Evolutionary conservation across 139 green algal genomes (phyloP), one percentile per base, ranked within the genome.

Genomic region (Chlamydomonas sp.): DNA sequence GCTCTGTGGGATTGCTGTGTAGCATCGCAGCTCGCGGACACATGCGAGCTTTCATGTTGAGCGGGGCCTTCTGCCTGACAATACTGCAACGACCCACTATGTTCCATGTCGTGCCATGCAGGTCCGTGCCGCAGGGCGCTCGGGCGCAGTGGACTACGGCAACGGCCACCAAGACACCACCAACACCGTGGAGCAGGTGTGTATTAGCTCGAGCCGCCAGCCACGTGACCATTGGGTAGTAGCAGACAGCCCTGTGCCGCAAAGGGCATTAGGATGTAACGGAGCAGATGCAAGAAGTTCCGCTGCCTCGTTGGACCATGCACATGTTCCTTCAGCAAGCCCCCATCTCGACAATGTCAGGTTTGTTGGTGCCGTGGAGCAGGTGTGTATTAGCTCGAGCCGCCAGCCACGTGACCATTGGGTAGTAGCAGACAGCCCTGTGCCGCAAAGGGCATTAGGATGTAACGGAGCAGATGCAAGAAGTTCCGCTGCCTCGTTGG

Each of bases 111-210:
- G 15, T 57, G n/a, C 14, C n/a, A 5, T 18, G 59, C 49, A 88
- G 7, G 92, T 97, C 5, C 86, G 88, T 9, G 92, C 94, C 0
- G 93, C 92, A 20, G 95, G 93, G 15, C 88, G 97, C 17, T 93
- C 90, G 62, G 93, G 94, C 49, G 69, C 91, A 18, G 64, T 90
- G 58, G 86, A 95, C 59, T 78, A 93, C 18, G 96, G 96, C 79
- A 98, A 98, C 78, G 94, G 93, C 14, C 78, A 84, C 61, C 66
- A 85, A 60, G 96, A 98, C 91, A 69, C 69, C 3, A 78, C 94
- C 16, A 98, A 98, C 91, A 98, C 97, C 77, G 95, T 97, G 15
- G 96, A 98, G 88, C 88, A 92, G 74, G 94, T 96, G 57, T 20
- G 77, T 68, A 73, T 58, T 5, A 8, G 49, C 4, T 60, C 0